A percentile compares a stretch with the other conserved stretches of the same genome.
Conservation (phyloP, 2,329 filamentous ascomycete genomes). For the Scedosporium boydii region DNA sequence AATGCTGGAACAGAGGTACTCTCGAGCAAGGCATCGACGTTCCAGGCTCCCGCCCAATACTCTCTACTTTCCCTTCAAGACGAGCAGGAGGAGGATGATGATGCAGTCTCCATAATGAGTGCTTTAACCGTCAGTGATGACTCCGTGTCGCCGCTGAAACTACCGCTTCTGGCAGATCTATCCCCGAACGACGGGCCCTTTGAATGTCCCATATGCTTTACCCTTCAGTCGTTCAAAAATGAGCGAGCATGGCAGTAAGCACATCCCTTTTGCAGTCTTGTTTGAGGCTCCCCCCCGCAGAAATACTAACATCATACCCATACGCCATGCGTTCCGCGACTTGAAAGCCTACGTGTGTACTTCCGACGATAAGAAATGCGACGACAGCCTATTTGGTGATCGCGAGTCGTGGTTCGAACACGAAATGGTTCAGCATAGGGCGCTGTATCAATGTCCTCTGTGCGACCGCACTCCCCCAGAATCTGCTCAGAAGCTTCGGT, state of each 20-base stretch:
- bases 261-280: background rate
- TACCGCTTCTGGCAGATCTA: background rate
- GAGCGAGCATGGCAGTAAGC: slow-evolving; percentile 10
- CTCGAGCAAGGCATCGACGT: slow-evolving; percentile 5
- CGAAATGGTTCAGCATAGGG: slow-evolving; percentile 3
- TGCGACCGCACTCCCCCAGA: background rate
- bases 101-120: background rate
- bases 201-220: slow-evolving; percentile 12
- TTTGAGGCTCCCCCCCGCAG: background rate
- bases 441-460: background rate
- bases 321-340: background rate
- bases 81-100: background rate
- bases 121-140: background rate
- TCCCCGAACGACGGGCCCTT: background rate
- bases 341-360: background rate
- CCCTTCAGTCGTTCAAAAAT: slow-evolving; percentile 6
- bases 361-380: background rate
- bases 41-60: background rate
- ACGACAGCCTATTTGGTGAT: background rate
- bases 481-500: background rate
- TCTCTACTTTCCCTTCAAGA: background rate
- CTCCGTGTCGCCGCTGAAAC: too few relatives aligned
- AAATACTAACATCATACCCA: background rate
- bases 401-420: slow-evolving; percentile 4
- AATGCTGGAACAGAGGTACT: background rate